Evolutionary conservation across 2,329 filamentous ascomycete genomes (phyloP), one percentile per base, ranked within the genome.

Genomic region (Diaporthe aspalathi): DNA sequence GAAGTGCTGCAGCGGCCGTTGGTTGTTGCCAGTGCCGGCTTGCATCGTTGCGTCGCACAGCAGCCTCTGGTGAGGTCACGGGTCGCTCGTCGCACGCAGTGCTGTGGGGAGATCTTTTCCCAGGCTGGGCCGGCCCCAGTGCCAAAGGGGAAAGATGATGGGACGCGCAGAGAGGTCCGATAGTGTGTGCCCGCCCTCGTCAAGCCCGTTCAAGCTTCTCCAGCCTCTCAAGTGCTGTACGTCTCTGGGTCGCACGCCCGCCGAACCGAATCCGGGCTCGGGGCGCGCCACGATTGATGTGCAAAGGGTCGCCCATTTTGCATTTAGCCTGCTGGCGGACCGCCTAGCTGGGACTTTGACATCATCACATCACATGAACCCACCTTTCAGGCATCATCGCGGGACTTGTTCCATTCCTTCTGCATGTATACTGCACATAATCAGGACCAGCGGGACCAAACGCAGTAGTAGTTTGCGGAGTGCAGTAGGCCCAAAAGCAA

Each of bases 281-380:
- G 7, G 27, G 27, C 24, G 45, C 29, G 32, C 29, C 43, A 35
- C 47, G 45, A 35, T 65, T 65, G 27, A 50, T 20, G 45, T 50
- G 60, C 60, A 65, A 50, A 65, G 60, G 45, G 60, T 65, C 60
- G 45, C n/a, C n/a, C 32, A 38, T 65, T 50, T 65, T 38, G 45
- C 60, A 38, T 50, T 65, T 65, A 50, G 60, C 60, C 60, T 65
- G 60, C 45, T 65, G 60, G 29, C 27, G 60, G 60, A 29, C 66
- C 66, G 66, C 29, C 40, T 68, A 60, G 53, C 66, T 40, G 52
- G 53, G 29, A 53, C 38, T 52, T 43, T 52, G 27, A 56, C 66
- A 72, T 70, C 50, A 45, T 40, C 22, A 60, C 24, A 32, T 45
- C 67, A 66, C 60, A 49, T 66, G 68, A 66, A 57, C 50, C 24